Conservation (phyloP, 139 green algal species). For the Micromonas commoda region DNA sequence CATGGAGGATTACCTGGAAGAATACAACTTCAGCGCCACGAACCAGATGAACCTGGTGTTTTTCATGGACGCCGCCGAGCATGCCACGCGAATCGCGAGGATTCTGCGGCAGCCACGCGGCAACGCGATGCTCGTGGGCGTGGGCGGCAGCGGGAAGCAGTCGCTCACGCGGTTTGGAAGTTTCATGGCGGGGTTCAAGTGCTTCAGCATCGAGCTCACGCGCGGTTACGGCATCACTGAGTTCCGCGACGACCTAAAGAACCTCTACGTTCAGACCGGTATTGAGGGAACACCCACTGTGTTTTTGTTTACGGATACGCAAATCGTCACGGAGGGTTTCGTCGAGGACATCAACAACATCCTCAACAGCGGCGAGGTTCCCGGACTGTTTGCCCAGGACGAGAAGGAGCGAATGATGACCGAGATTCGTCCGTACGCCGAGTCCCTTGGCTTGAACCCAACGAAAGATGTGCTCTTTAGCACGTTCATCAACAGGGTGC, state of each 20-base stretch:
- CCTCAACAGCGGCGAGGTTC: constrained; percentile 66
- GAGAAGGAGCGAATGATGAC: constrained; percentile 65
- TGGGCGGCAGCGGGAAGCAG: constrained; percentile 73
- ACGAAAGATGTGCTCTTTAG: constrained; percentile 58
- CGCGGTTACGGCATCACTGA: constrained; percentile 56
- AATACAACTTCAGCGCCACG: constrained; percentile 60
- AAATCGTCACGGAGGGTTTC: constrained; percentile 64
- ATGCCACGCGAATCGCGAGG: constrained; percentile 61
- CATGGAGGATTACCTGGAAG: constrained; percentile 65
- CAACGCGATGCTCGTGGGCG: constrained; percentile 79
- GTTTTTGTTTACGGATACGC: constrained; percentile 72
- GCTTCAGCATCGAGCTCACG: constrained; percentile 58
- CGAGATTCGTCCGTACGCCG: constrained; percentile 60
- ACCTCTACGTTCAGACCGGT: constrained; percentile 61
- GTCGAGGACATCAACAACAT: constrained; percentile 77
- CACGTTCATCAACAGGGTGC: constrained; percentile 64
- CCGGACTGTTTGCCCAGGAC: constrained; percentile 48
- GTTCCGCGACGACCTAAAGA: constrained; percentile 76
- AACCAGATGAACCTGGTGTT: constrained; percentile 73
- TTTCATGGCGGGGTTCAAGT: constrained; percentile 55
- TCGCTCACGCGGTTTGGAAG: constrained; percentile 67
- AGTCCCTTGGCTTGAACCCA: constrained; percentile 39
- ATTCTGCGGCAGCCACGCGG: constrained; percentile 72
- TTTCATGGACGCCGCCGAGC: constrained; percentile 73
- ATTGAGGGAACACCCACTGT: constrained; percentile 54